A percentile compares a stretch with the other conserved stretches of the same genome.
These are phyloP conservation scores for Ceratobasidium sp. DNA, from an alignment of 1,284 basidiomycete genomes.

Conservation along the genomic window DNA sequence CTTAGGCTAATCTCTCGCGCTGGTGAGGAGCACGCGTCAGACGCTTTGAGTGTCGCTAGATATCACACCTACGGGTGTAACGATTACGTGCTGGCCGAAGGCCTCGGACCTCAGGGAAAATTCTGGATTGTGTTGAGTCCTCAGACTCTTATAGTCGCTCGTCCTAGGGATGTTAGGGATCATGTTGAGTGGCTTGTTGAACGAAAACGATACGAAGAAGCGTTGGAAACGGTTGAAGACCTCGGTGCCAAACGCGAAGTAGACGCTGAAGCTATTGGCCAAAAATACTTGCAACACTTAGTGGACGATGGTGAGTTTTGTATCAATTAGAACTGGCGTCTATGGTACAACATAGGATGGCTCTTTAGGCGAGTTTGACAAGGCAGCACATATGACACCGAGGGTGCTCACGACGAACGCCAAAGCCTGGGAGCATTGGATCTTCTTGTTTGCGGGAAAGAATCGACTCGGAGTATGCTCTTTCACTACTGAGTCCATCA, in stretches of 20 bases:
- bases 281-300: slow-evolving; percentile 84
- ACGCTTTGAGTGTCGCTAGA: slow-evolving; percentile 82
- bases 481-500: not conserved
- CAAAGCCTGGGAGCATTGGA: slow-evolving; percentile 93
- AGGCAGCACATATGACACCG: slow-evolving; percentile 87
- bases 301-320: slow-evolving; percentile 72
- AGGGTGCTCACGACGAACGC: slow-evolving; percentile 85
- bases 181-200: slow-evolving; percentile 95
- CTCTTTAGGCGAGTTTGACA: slow-evolving; percentile 73
- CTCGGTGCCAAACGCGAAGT: slow-evolving; percentile 56
- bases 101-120: slow-evolving; percentile 53
- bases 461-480: slow-evolving; percentile 75
- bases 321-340: not conserved
- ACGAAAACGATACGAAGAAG: slow-evolving; percentile 86
- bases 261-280: slow-evolving; percentile 81
- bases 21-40: slow-evolving; percentile 90
- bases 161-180: slow-evolving; percentile 87
- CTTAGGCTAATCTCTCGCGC: slow-evolving; percentile 88
- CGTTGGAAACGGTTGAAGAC: slow-evolving; percentile 83
- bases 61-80: slow-evolving; percentile 91
- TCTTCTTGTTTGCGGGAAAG: slow-evolving; percentile 90
- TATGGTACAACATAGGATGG: slow-evolving; percentile 23
- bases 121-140: slow-evolving; percentile 88
- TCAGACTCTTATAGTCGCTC: slow-evolving; percentile 84
- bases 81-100: slow-evolving; percentile 81